phyloP scores from a whole-genome alignment of 73 alveolate species.

The Paramecium caudatum region DNA sequence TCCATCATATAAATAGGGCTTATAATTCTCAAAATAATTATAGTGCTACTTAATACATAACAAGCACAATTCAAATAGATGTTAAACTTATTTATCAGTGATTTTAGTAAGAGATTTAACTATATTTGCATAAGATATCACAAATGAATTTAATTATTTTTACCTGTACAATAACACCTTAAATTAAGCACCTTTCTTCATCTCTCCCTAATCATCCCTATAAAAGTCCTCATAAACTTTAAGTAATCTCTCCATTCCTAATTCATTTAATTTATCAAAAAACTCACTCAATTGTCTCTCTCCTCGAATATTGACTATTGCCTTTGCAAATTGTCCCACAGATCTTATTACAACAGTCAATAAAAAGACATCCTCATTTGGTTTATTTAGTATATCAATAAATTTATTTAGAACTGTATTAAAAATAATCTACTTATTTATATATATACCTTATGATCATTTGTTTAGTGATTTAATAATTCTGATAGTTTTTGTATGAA shows the following conservation, averaged over 20 bases:
- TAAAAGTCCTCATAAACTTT: slow-evolving; percentile 57
- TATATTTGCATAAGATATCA: slow-evolving; percentile 60
- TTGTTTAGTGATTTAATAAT: background rate
- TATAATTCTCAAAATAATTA: slow-evolving; percentile 69
- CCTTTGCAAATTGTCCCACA: slow-evolving; percentile 71
- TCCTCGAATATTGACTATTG: slow-evolving; percentile 53
- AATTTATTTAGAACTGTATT: slow-evolving; percentile 64
- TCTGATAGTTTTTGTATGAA: slow-evolving; percentile 38
- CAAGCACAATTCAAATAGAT: slow-evolving; percentile 63
- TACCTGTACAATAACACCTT: slow-evolving; percentile 66
- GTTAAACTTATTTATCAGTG: slow-evolving; percentile 58
- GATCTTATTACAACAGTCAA: slow-evolving; percentile 74
- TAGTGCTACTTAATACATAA: slow-evolving; percentile 62
- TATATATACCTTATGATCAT: slow-evolving; percentile 58
- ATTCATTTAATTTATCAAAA: slow-evolving; percentile 66
- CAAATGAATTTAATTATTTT: slow-evolving; percentile 72
- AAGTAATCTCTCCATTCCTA: slow-evolving; percentile 58
- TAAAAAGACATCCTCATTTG: background rate
- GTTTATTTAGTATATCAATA: slow-evolving; percentile 24
- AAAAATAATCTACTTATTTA: slow-evolving; percentile 26
- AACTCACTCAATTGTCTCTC: slow-evolving; percentile 55
- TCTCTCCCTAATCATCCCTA: slow-evolving; percentile 53
- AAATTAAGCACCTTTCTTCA: slow-evolving; percentile 71
- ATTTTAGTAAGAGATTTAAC: slow-evolving; percentile 31
- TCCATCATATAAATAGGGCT: slow-evolving; percentile 62